phyloP scores from a whole-genome alignment of 2,329 filamentous ascomycete species.

The Zarea fungicola region DNA sequence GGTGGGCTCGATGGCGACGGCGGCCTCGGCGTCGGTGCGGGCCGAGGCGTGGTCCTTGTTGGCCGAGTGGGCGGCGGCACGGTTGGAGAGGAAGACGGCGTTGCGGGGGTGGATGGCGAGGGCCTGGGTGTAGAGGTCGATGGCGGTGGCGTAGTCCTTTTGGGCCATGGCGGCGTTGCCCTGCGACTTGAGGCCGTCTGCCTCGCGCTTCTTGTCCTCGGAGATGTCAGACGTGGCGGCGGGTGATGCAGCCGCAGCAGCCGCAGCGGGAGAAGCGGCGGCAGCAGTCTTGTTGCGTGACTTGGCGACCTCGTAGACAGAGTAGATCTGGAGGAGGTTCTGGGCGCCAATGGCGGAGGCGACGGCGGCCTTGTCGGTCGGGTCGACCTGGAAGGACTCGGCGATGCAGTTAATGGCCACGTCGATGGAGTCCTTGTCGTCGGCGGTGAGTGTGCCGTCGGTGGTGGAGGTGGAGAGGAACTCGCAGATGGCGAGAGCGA shows the following conservation, averaged over 20 bases:
- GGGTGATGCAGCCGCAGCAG: conserved; percentile 25
- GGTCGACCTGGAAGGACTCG: conserved; percentile 92
- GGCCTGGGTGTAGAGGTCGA: conserved; percentile 84
- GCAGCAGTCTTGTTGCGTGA: conserved; percentile 37
- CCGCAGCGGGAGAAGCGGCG: conserved; percentile 35
- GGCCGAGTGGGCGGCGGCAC: conserved; percentile 87
- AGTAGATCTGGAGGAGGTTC: conserved; percentile 86
- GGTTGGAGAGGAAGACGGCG: conserved; percentile 96
- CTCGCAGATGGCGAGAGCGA: conserved; percentile 95
- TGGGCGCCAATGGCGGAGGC: conserved; percentile 76
- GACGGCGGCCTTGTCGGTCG: conserved; percentile 67
- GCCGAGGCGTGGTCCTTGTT: conserved; percentile 79
- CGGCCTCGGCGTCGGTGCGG: conserved; percentile 82
- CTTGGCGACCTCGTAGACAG: conserved; percentile 93
- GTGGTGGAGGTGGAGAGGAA: conserved; percentile 80
- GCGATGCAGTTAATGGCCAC: conserved; percentile 91
- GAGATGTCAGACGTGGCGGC: conserved; percentile 36
- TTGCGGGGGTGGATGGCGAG: conserved; percentile 77
- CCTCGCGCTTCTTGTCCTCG: conserved; percentile 67
- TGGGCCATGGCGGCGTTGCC: conserved; percentile 93
- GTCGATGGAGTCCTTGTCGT: conserved; percentile 91
- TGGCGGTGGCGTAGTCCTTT: conserved; percentile 81
- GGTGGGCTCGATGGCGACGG: conserved; percentile 78
- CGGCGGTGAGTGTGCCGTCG: conserved; percentile 81
- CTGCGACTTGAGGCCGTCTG: conserved; percentile 81